Base-by-base conservation (phyloP, 108 stramenopile genomes). In the Nitzschia sp. region DNA sequence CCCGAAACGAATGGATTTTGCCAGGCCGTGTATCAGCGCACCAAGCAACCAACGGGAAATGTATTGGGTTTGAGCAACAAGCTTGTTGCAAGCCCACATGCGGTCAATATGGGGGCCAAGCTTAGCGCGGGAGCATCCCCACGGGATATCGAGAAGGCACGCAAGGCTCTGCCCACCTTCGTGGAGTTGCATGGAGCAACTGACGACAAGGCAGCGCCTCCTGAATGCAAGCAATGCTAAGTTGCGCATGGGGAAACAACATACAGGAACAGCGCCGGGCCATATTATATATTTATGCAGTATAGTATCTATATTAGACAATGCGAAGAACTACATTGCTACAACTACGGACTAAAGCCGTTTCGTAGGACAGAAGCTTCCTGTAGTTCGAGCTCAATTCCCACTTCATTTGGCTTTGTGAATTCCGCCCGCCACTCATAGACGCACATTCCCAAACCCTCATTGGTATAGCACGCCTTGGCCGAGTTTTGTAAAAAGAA, bases 361-460 rank as follows among this genome's bases (percentile, higher is more conserved):
- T 42, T 9, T 42, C 13, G 13, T 42, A 42, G 38, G 13, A 9
- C 38, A 42, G 11, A 4, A 51, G 18, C 21, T 19, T 51, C 49
- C n/a, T 45, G 61, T 31, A 70, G 36, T 45, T 89, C 82, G 54
- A 94, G 60, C 62, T 94, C 93, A 35, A 94, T 86, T n/a, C 93
- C 90, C 38, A 94, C 84, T 68, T 86, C 88, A 67, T 92, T 85
- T 33, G 54, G 76, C 32, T 74, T 87, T 74, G 31, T 58, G 64
- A 59, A 70, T 56, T 81, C 68, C 15, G 84, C 79, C 65, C 93
- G 72, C 85, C 85, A 94, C 38, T 94, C 93, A 63, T 92, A 94
- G 21, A 94, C 87, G 19, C 73, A 78, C 93, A 94, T 94, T 17
- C 93, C 93, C 33, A 94, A 59, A 35, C 92, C 92, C 19, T 74